These are phyloP conservation scores for Sporisorium scitamineum DNA, from an alignment of 1,284 basidiomycete species.

Conservation along the genomic window DNA sequence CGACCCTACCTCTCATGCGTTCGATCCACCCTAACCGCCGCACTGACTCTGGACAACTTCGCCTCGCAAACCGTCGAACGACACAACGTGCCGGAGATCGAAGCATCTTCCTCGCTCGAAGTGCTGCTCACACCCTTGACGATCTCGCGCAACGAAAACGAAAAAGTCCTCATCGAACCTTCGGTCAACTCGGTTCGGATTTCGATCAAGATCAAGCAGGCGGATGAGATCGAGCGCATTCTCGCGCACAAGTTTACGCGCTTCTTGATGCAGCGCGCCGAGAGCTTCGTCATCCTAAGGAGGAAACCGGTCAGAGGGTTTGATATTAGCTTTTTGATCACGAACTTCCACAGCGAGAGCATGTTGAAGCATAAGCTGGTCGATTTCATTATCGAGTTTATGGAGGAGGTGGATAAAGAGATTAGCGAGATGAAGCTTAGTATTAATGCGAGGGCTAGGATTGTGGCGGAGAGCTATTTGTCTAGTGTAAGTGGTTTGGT, in stretches of 20 bases:
- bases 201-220: constrained; percentile 98
- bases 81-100: constrained; percentile 77
- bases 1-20: constrained; percentile 97
- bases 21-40: constrained; percentile 94
- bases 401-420: constrained; percentile 96
- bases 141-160: constrained; percentile 95
- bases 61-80: constrained; percentile 81
- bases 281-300: constrained; percentile 94
- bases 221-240: constrained; percentile 98
- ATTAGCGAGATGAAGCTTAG: constrained; percentile 80
- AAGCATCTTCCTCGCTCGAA: constrained; percentile 71
- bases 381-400: constrained; percentile 99
- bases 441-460: constrained; percentile 94
- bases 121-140: constrained; percentile 90
- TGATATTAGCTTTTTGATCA: constrained; percentile 98
- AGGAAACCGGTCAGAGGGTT: constrained; percentile 89
- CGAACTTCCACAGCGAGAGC: constrained; percentile 93
- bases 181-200: constrained; percentile 96
- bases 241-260: constrained; percentile 98
- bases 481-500: constrained; percentile 45
- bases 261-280: constrained; percentile 98
- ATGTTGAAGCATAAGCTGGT: constrained; percentile 99
- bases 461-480: constrained; percentile 81
- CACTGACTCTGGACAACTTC: constrained; percentile 96
- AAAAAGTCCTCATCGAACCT: constrained; percentile 95